Evolutionary conservation across 441 rosid species (phyloP), one percentile per base, ranked within the genome.

Genomic region (Erodium texanum): DNA sequence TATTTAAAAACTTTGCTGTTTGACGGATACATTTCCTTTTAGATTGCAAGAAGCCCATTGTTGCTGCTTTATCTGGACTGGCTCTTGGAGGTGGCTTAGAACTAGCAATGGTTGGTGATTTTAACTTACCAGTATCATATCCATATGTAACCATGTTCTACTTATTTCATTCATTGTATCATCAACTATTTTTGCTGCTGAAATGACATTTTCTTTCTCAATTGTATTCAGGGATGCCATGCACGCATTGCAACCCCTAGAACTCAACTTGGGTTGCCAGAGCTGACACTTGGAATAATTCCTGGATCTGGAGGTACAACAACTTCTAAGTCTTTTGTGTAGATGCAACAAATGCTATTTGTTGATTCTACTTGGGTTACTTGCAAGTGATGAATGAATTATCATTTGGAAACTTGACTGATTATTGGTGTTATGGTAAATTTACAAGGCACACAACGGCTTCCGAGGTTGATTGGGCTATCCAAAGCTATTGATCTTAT

Each of bases 21-120:
- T 24, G 62, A 22, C 27, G 34, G 8, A 7, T 52, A 18, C 38
- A 50, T 27, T 20, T 4, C 63, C 10, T 48, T 43, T 52, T 65
- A 93, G 97, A 87, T 81, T 85, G 88, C 74, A 87, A 82, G 84
- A 93, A 91, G 84, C 99, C 99, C 32, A 67, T 89, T 71, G 97
- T 93, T 80, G 97, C 99, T 67, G 99, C 99, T 66, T 85, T 93
- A 61, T 92, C 89, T 84, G 99, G 99, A 75, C 75, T 93, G 72
- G 97, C 99, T 56, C 92, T 93, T 69, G 99, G 99, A 75, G 99
- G 99, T 79, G 99, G 99, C 79, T 82, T 93, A 67, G 99, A 93
- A 75, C 64, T 93, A 65, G 92, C 96, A 58, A 68, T 93, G 99
- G 99, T 93, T 64, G 72, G 82, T 81, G 38, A 58, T 74, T 72